A percentile compares a stretch with the other conserved stretches of the same genome.
These are phyloP conservation scores for Davidsoniella neocaledoniae DNA, from an alignment of 2,329 filamentous ascomycete genomes.

Conservation along the genomic window DNA sequence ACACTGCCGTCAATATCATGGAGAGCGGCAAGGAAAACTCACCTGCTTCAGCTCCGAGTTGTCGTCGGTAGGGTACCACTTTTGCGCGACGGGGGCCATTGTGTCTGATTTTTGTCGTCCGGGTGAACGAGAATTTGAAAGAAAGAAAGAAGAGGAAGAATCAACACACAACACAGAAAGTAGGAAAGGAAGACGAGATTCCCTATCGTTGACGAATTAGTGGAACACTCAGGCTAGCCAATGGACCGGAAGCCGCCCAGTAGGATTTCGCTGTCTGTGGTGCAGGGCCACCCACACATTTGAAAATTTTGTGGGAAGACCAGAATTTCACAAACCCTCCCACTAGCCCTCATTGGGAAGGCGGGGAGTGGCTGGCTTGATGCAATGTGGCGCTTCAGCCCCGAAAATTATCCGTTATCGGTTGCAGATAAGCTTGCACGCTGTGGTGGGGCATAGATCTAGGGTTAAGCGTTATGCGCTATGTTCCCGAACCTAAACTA, in stretches of 20 bases:
- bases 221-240: conserved; percentile 10
- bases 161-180: conserved; percentile 12
- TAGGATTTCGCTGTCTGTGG: conserved; percentile 13
- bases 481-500: background rate
- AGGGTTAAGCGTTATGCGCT: conserved; percentile 9
- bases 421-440: conserved; percentile 3
- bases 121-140: conserved; percentile 12
- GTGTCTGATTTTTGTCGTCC: conserved; percentile 24
- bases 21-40: conserved; percentile 30
- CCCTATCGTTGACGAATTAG: conserved; percentile 14
- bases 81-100: conserved; percentile 69
- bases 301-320: conserved; percentile 25
- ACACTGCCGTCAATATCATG: conserved; percentile 16
- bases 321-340: conserved; percentile 22
- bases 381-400: background rate
- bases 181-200: conserved; percentile 17
- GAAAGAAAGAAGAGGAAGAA: conserved; percentile 12
- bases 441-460: background rate
- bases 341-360: conserved; percentile 19
- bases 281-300: conserved; percentile 14
- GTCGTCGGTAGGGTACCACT: conserved; percentile 98
- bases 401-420: conserved; percentile 1
- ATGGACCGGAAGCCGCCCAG: background rate
- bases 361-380: conserved; percentile 1
- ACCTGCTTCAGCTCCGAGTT: conserved; percentile 84